Conservation (phyloP, 2,329 filamentous ascomycete species). For the Conoideocrella luteorostrata region DNA sequence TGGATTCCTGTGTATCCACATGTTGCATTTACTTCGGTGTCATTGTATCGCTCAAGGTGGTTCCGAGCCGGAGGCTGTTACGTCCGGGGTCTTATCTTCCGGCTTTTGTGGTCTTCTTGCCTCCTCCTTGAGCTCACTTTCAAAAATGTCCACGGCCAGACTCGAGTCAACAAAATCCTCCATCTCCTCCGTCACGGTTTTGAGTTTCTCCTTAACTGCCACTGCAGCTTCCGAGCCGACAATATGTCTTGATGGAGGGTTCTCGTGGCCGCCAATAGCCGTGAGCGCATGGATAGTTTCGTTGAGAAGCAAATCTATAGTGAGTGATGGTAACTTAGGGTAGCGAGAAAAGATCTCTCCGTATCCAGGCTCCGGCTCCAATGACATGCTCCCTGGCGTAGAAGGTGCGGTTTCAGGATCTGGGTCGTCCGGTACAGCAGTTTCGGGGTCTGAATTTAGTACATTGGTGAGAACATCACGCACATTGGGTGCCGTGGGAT, state of each 20-base stretch:
- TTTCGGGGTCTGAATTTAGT: constrained; percentile 67
- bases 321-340: constrained; percentile 60
- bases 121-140: constrained; percentile 48
- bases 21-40: no score
- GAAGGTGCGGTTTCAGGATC: constrained; percentile 22
- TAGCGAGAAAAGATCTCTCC: constrained; percentile 59
- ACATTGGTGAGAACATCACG: constrained; percentile 77
- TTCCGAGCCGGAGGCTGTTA: background rate
- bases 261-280: constrained; percentile 91
- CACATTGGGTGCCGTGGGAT: constrained; percentile 64
- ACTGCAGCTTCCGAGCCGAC: constrained; percentile 83
- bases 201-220: constrained; percentile 91
- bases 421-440: constrained; percentile 33
- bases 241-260: constrained; percentile 89
- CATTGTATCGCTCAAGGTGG: background rate
- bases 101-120: constrained; percentile 34
- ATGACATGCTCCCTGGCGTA: constrained; percentile 23
- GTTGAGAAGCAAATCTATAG: constrained; percentile 68
- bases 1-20: no score
- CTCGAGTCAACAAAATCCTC: constrained; percentile 95
- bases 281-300: constrained; percentile 90
- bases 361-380: constrained; percentile 27
- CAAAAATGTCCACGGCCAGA: constrained; percentile 71
- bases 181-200: constrained; percentile 90
- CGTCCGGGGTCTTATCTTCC: constrained; percentile 18